Evolutionary conservation across 768 basidiomycete genomes (phyloP).

Genomic region (Strobilomyces confusus): DNA sequence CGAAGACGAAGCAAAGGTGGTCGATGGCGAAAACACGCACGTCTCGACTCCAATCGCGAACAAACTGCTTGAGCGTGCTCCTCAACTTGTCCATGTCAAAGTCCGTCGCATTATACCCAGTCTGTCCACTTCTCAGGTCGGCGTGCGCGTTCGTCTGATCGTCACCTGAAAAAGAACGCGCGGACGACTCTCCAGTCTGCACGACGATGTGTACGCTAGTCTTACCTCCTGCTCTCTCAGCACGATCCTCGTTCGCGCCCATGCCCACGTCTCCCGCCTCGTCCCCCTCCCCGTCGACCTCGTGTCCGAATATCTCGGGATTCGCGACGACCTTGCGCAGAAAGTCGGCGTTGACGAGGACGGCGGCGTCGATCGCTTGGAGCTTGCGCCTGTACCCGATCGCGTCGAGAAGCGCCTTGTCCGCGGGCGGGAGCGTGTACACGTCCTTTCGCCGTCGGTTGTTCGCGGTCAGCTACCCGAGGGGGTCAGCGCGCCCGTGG

Average conservation of each 20-base stretch:
- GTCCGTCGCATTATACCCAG: conserved; percentile 52
- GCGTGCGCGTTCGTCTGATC: conserved; percentile 29
- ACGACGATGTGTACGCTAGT: conserved; percentile 1
- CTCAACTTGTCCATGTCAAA: conserved; percentile 87
- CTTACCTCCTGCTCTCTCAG: conserved; percentile 15
- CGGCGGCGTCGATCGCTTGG: conserved; percentile 74
- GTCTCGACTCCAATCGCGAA: conserved; percentile 89
- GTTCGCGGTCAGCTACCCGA: conserved; percentile 50
- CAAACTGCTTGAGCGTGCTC: conserved; percentile 90
- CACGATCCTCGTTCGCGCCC: too few relatives aligned
- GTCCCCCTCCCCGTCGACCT: conserved; percentile 24
- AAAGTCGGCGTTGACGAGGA: conserved; percentile 77
- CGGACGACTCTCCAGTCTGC: not conserved
- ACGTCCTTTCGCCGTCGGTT: conserved; percentile 74
- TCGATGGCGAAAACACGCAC: conserved; percentile 35
- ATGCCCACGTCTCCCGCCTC: conserved; percentile 19
- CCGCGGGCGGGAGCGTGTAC: conserved; percentile 60
- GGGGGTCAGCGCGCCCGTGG: not conserved
- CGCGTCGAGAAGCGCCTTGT: conserved; percentile 61
- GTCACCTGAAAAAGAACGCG: conserved; percentile 13
- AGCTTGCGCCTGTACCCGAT: conserved; percentile 80
- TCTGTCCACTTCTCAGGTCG: conserved; percentile 18
- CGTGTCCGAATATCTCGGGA: conserved; percentile 77
- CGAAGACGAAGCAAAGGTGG: not conserved
- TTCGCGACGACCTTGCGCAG: conserved; percentile 67